Evolutionary conservation across 129 eudicot genomes (phyloP), one percentile per base, ranked within the genome.

Genomic region (Pseudognaphalium luteoalbum): DNA sequence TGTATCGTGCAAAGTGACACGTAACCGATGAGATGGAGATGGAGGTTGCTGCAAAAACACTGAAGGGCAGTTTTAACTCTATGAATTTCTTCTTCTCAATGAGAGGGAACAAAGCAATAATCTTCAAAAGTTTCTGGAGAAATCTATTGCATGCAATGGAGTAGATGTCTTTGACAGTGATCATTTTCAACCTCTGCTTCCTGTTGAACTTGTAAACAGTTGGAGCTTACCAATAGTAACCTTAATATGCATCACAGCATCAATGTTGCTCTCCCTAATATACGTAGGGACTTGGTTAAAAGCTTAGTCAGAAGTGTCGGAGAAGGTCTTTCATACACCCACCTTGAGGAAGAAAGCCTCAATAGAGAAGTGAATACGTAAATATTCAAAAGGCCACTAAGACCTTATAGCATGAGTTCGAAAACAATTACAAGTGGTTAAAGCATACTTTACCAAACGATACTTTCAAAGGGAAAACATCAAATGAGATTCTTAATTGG

Each of bases 11-110:
- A 76, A 76, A 65, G 9, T 67, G 34, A 54, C 35, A 1, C 35
- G 74, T 25, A 25, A 25, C 28, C 28, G 28, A 25, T 25, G 28
- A 25, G 28, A 25, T 25, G 28, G 68, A 60, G 16, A 39, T 60
- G 59, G 78, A 73, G 59, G 59, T 73, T 25, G 58, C 58, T 37
- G 67, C 4, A 3, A 60, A 28, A 14, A 73, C 39, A 41, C 58
- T 73, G 28, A 41, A 73, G 32, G 16, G 78, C 1, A 39, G 60
- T 39, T 59, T n/a, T 39, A 73, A 73, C 42, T 39, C 69, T 5
- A 42, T 25, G 12, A 60, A 60, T 73, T 44, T 19, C 22, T 59
- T 41, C 14, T 58, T 73, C 15, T n/a, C 4, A 9, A 72, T 30
- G 34, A 56, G 57, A 37, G 54, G 16, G 35, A 73, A 22, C 37